Base-by-base conservation (phyloP, 345 rosid genomes). In the Gossypioides kirkii region DNA sequence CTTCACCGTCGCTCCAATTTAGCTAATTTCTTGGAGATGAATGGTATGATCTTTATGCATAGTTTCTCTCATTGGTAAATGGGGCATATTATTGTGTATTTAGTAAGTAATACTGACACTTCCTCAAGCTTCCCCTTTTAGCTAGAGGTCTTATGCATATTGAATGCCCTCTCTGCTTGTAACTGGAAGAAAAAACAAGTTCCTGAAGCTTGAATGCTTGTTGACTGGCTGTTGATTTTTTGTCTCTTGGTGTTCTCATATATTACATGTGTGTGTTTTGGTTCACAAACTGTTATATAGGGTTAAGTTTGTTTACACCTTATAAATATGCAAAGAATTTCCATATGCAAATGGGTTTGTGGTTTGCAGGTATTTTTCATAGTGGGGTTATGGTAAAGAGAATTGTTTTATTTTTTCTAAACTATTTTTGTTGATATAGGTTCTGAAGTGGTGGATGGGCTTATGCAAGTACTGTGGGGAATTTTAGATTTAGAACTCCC, bases 401-500 rank as follows among this genome's bases (percentile, higher is more conserved):
- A 20, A 36, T 20, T 67, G 4, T 8, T 26, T 2, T 16, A 0
- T 47, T 68, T 25, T 25, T 68, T 68, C 56, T 49, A 68, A 67
- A 49, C 36, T 42, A 50, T 72, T 74, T 76, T 56, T 75, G 61
- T 75, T 75, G 56, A 71, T 77, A 74, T 82, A 95, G 99, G 99
- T 74, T 82, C 98, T 53, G 89, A 90, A 78, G 91, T 92, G 72
- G 92, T 95, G 74, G 97, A 95, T 85, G 91, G 94, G 65, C 88
- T 95, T 76, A 87, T 92, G 97, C 91, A 83, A 82, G 93, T 95
- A 77, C 81, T 95, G 53, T 95, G 99, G 99, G 98, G 94, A 82
- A 91, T 95, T 86, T 81, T 95, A 83, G 99, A 95, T 78, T 81
- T 90, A 11, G 99, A 89, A 78, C 92, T 88, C 73, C 99, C 94